Evolutionary conservation across 352 stramenopile species (phyloP), one percentile per base, ranked within the genome.

Genomic region (Phytophthora litchii): DNA sequence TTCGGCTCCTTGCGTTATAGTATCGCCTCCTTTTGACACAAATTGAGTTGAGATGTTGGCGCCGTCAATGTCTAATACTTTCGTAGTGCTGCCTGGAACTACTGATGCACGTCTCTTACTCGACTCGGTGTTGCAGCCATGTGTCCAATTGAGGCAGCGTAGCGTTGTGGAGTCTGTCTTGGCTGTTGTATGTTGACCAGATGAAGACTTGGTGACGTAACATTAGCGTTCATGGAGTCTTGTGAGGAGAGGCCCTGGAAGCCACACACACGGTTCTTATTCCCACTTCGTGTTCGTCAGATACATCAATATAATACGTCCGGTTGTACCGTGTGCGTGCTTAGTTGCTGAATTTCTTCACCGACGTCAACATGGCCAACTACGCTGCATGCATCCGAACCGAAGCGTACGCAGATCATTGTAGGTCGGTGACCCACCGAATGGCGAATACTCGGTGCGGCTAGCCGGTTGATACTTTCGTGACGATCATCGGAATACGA

Each of bases 161-260:
- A 16, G 20, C n/a, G 42, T 37, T 16, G 42, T 49, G 25, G 27
- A 47, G 0, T 19, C 13, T 31, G 35, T 54, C 53, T 54, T 54
- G 42, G 8, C 25, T 38, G 38, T 21, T 57, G 46, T 63, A 63
- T 57, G 47, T 64, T 49, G 55, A 64, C 55, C 55, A 64, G 46
- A 57, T 58, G 37, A 64, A 58, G 13, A 11, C n/a, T 11, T 20
- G 34, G 23, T 29, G 35, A 46, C 23, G 48, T 55, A 47, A 35
- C 23, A n/a, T 54, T 23, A 32, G 25, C 35, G 23, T 55, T 29
- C 20, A 45, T 40, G 16, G 19, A 40, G 29, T 52, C 31, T 23
- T 54, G 45, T 31, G 27, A 40, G 45, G 42, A 6, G 31, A 20
- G 2, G 27, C 21, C 21, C 23, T 34, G 13, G 12, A 32, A 27